Base-by-base conservation (phyloP, 2,329 filamentous ascomycete species). In the Aphanocladium album region DNA sequence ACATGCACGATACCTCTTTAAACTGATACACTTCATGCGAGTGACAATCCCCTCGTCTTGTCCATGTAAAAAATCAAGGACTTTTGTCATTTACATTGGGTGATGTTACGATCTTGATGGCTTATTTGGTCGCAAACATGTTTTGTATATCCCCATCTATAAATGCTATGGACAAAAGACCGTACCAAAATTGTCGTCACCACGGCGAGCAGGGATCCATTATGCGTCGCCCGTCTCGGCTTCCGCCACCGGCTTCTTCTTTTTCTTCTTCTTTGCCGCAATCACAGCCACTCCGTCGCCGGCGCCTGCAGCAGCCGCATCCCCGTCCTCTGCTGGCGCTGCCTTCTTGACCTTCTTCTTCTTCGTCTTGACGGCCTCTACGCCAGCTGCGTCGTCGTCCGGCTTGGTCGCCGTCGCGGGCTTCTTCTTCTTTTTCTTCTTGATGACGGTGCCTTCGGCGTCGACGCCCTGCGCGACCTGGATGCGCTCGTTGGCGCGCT, bases 401-500 rank as follows among this genome's bases (percentile, higher is more conserved):
- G 60, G 72, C 27, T 61, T 67, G n/a, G 68, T 70, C 1, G 47
- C 65, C 5, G 60, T 21, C 6, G 60, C n/a, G 35, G 57, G 65
- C 61, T 78, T 81, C 67, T 79, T 80, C 73, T 81, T 83, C 74
- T 84, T 88, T 75, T 87, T 89, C 70, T 84, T 87, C 72, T 80
- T 83, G 4, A 91, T 83, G 2, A 89, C 80, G 0, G 82, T 84
- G 1, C 86, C 87, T 68, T 89, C 88, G 3, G 77, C 79, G 51
- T 85, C 80, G 30, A 88, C 84, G n/a, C 87, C 87, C 67, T 87
- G 83, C 23, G 87, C 86, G 21, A 88, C 83, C 66, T 89, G 83
- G 41, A 93, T 87, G 60, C 89, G 79, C 75, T 93, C 90, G 67
- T 88, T 90, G 41, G 87, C 88, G 60, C 89, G 79, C 75, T 93